These are phyloP conservation scores for Neopestalotiopsis sp. DNA, from an alignment of 2,329 filamentous ascomycete genomes.

Conservation along the genomic window DNA sequence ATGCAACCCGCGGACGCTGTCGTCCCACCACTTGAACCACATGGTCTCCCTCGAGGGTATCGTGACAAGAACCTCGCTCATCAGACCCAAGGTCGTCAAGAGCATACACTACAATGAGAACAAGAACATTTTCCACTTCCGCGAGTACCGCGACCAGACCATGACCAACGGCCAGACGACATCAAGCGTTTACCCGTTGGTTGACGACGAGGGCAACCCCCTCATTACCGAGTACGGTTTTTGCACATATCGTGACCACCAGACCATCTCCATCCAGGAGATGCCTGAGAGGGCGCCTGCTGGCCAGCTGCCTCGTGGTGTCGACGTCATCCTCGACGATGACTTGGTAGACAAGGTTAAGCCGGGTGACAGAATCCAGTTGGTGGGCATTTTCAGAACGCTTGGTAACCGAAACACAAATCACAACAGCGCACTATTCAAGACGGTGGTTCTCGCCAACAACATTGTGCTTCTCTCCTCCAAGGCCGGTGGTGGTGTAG, in stretches of 20 bases:
- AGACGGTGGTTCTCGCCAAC: slow-evolving; percentile 91
- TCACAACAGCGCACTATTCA: slow-evolving; percentile 90
- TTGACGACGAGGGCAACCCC: slow-evolving; percentile 91
- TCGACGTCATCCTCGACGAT: slow-evolving; percentile 96
- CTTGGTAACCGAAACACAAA: slow-evolving; percentile 93
- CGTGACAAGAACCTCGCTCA: slow-evolving; percentile 93
- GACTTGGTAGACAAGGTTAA: slow-evolving; percentile 95
- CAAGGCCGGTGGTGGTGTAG: slow-evolving; percentile 93
- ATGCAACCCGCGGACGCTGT: slow-evolving; percentile 92
- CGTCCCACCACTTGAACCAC: slow-evolving; percentile 87
- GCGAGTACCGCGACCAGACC: slow-evolving; percentile 94
- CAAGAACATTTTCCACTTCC: slow-evolving; percentile 84
- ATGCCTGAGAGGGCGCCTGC: slow-evolving; percentile 98
- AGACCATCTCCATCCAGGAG: slow-evolving; percentile 97
- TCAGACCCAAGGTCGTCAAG: slow-evolving; percentile 96
- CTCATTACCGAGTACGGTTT: slow-evolving; percentile 95
- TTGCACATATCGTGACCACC: slow-evolving; percentile 94
- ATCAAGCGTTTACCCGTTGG: slow-evolving; percentile 90
- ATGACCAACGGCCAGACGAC: slow-evolving; percentile 93
- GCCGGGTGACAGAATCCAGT: slow-evolving; percentile 92
- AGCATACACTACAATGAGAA: slow-evolving; percentile 95
- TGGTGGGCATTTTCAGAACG: slow-evolving; percentile 95
- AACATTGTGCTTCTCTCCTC: slow-evolving; percentile 94
- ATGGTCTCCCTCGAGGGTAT: slow-evolving; percentile 99
- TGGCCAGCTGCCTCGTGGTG: slow-evolving; percentile 90